Evolutionary conservation across 1,284 basidiomycete genomes (phyloP).

Genomic region (Rhodotorula sp.): DNA sequence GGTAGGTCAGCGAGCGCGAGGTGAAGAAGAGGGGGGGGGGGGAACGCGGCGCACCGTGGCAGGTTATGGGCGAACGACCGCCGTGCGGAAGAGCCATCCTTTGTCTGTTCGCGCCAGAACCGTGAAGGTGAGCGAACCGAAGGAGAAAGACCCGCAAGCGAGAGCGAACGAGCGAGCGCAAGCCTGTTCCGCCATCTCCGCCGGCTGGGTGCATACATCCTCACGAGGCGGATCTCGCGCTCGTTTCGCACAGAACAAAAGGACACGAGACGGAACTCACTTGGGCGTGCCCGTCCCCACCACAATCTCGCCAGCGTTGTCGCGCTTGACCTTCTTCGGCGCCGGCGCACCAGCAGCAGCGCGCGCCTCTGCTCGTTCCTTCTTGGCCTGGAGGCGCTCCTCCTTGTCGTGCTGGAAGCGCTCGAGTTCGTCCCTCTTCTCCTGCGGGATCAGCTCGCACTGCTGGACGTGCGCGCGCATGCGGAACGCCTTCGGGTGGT

Average conservation of each 20-base stretch:
- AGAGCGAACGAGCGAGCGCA: not conserved
- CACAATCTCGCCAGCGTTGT: slow-evolving; percentile 1
- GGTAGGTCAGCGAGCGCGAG: not conserved
- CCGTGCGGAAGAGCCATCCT: slow-evolving; percentile 9
- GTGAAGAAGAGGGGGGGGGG: not conserved
- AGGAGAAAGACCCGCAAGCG: not conserved
- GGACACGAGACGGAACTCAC: not conserved
- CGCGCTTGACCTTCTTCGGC: slow-evolving; percentile 22
- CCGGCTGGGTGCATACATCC: slow-evolving; percentile 8
- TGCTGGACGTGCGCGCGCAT: slow-evolving; percentile 43
- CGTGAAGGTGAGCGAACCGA: not conserved
- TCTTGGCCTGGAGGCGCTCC: slow-evolving; percentile 14
- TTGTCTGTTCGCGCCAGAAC: not conserved
- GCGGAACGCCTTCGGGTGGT: slow-evolving; percentile 47
- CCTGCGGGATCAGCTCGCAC: slow-evolving; percentile 37
- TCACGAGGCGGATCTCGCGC: not conserved
- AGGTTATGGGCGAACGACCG: slow-evolving; percentile 45
- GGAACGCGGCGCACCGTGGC: slow-evolving; percentile 42
- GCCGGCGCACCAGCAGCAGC: not conserved
- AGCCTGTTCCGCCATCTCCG: slow-evolving; percentile 12
- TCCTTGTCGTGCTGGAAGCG: slow-evolving; percentile 26
- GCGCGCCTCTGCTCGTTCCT: slow-evolving; percentile 4
- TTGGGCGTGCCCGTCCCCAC: not conserved
- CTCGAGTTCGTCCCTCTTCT: slow-evolving; percentile 20
- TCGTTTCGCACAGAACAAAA: too few species aligned